A percentile compares a stretch with the other conserved stretches of the same genome.
Conservation (phyloP, 768 basidiomycete species). For the Boletus speciosus region DNA sequence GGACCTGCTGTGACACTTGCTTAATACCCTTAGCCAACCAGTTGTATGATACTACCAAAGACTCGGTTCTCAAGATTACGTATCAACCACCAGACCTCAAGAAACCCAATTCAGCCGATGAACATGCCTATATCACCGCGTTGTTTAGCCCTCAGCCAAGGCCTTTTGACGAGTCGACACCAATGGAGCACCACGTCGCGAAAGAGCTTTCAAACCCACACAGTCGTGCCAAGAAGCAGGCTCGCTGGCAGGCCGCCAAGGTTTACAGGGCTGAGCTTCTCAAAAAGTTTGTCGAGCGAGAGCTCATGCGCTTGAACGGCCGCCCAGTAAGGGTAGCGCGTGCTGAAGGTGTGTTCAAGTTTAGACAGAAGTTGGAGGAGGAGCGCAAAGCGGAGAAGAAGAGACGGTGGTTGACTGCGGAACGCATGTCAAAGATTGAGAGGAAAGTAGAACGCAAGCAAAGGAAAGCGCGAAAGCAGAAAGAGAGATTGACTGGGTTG, state of each 20-base stretch:
- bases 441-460: slow-evolving; percentile 39
- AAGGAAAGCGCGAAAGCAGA: slow-evolving; percentile 43
- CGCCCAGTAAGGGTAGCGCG: slow-evolving; percentile 60
- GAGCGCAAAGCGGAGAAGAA: slow-evolving; percentile 60
- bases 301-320: slow-evolving; percentile 54
- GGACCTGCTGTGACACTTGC: slow-evolving; percentile 6
- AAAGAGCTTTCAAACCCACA: slow-evolving; percentile 80
- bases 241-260: slow-evolving; percentile 64
- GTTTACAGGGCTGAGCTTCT: slow-evolving; percentile 47
- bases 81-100: slow-evolving; percentile 58
- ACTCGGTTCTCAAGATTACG: slow-evolving; percentile 64
- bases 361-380: slow-evolving; percentile 55
- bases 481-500: slow-evolving; percentile 53
- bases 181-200: slow-evolving; percentile 62
- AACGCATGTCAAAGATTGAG: slow-evolving; percentile 36
- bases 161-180: slow-evolving; percentile 49
- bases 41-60: slow-evolving; percentile 61
- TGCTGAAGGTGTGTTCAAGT: slow-evolving; percentile 75
- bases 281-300: slow-evolving; percentile 50
- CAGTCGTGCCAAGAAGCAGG: slow-evolving; percentile 76
- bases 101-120: slow-evolving; percentile 38
- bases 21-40: slow-evolving; percentile 28
- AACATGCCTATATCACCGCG: slow-evolving; percentile 60
- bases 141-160: slow-evolving; percentile 38
- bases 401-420: slow-evolving; percentile 44